phyloP scores from a whole-genome alignment of 129 eudicot species.

The Erigeron canadensis region DNA sequence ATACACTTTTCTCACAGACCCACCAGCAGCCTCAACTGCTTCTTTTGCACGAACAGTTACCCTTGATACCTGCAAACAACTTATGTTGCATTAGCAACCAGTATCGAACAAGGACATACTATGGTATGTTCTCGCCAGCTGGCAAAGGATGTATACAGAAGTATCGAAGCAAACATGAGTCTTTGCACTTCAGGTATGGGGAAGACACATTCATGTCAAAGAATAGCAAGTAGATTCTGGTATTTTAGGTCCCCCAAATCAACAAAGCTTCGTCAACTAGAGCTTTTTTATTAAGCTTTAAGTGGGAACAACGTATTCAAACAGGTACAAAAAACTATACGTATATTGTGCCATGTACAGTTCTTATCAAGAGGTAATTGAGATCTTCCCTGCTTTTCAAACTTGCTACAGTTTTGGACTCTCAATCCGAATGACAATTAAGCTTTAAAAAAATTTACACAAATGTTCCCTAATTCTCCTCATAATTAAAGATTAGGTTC shows the following conservation, averaged over 20 bases:
- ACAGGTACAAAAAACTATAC: neutral
- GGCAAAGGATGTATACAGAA: neutral
- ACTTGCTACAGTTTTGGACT: too few species aligned
- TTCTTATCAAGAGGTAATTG: too few species aligned
- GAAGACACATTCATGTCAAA: neutral
- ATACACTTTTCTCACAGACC: constrained; percentile 86
- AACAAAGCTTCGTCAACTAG: neutral
- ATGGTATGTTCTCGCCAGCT: neutral
- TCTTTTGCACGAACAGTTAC: constrained; percentile 89
- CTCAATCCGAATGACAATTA: too few species aligned
- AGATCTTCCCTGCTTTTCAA: too few species aligned
- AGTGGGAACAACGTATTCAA: neutral
- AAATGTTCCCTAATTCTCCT: too few species aligned
- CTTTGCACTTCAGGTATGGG: neutral
- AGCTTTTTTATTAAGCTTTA: neutral
- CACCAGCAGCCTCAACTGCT: constrained; percentile 94
- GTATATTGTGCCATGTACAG: too few species aligned
- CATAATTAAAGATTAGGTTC: too few species aligned
- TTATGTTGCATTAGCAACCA: neutral
- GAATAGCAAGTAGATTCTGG: neutral
- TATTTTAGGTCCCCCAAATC: neutral
- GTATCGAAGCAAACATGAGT: neutral
- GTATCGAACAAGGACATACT: neutral
- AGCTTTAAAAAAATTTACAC: too few species aligned
- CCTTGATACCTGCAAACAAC: constrained; percentile 65